Conservation (phyloP, 1,284 basidiomycete species). For the Xerocomus minutiporus region DNA sequence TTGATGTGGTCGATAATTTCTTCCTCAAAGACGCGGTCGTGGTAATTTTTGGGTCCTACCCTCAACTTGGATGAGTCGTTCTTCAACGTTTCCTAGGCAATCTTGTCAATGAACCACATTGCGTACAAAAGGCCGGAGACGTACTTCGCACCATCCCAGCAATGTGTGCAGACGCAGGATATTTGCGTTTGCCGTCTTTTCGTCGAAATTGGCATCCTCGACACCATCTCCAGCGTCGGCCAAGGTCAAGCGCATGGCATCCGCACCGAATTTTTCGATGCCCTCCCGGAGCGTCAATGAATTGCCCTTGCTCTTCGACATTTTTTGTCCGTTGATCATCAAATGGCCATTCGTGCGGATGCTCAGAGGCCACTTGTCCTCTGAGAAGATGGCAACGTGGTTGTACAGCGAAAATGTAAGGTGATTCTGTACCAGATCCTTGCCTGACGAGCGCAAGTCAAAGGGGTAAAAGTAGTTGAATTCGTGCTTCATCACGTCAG, state of each 20-base stretch:
- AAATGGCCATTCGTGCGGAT: conserved; percentile 97
- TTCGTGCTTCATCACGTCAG: conserved; percentile 83
- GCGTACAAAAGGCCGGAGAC: conserved; percentile 17
- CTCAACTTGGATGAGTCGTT: conserved; percentile 63
- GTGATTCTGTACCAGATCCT: conserved; percentile 96
- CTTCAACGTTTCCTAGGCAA: conserved; percentile 66
- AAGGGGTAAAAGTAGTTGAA: conserved; percentile 99
- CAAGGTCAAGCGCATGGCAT: conserved; percentile 87
- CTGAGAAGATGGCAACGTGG: conserved; percentile 92
- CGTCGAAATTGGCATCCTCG: conserved; percentile 98
- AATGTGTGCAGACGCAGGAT: conserved; percentile 93
- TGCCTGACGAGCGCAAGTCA: conserved; percentile 98
- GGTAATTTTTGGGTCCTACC: conserved; percentile 63
- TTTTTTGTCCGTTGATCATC: conserved; percentile 98
- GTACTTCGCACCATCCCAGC: conserved; percentile 86
- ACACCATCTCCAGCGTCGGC: conserved; percentile 98
- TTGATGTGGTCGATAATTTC: conserved; percentile 87
- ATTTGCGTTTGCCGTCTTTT: conserved; percentile 97
- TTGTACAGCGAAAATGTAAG: conserved; percentile 94
- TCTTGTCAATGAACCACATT: conserved; percentile 6
- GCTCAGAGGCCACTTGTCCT: conserved; percentile 88
- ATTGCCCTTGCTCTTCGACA: conserved; percentile 96
- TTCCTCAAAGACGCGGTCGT: conserved; percentile 88
- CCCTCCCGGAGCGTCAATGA: conserved; percentile 76
- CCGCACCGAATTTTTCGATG: conserved; percentile 86